These are phyloP conservation scores for Zymoseptoria passerinii DNA, from an alignment of 2,329 filamentous ascomycete genomes.

Conservation along the genomic window DNA sequence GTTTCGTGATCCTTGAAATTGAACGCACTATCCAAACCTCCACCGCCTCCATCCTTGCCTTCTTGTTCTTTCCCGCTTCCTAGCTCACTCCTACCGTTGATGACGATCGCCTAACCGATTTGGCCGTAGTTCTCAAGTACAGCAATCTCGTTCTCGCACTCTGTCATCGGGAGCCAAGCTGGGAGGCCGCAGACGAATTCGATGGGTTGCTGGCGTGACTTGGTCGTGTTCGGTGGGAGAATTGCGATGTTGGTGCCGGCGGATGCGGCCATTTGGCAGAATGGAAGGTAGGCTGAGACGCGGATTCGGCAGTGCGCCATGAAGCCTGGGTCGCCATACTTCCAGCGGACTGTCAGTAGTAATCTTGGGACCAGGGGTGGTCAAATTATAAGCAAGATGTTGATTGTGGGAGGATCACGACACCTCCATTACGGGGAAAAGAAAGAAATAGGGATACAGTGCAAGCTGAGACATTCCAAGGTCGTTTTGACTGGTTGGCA, in stretches of 20 bases:
- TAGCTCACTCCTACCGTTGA: no score
- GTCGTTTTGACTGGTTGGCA: not conserved
- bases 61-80: not conserved
- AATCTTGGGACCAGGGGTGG: no score
- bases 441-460: no score
- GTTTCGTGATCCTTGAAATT: not conserved
- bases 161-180: not conserved
- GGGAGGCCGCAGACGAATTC: not conserved
- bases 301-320: not conserved
- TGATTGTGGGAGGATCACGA: no score
- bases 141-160: not conserved
- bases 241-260: not conserved
- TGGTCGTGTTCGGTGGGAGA: not conserved
- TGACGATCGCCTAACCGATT: no score
- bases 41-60: not conserved
- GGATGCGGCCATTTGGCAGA: not conserved
- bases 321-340: not conserved
- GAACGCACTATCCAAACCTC: not conserved
- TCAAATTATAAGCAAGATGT: no score
- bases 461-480: no score
- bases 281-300: no score
- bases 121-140: no score
- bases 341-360: no score
- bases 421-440: no score
- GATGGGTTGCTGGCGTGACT: not conserved